Percentiles rank a stretch among this genome's conserved stretches.
Conservation (phyloP, 2,329 filamentous ascomycete species). For the Falciphora oryzae region DNA sequence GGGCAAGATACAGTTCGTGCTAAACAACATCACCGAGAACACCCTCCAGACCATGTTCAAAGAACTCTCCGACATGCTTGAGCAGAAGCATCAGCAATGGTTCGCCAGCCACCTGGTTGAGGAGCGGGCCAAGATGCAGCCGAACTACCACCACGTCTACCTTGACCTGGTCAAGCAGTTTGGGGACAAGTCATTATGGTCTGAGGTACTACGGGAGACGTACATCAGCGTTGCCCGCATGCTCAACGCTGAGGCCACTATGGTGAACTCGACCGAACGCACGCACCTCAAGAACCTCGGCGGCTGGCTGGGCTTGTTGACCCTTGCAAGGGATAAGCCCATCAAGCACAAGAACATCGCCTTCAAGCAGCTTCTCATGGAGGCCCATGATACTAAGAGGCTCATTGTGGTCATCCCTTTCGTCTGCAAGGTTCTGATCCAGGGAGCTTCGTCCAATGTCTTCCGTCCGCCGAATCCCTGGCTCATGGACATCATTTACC, state of each 20-base stretch:
- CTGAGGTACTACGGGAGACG: slow-evolving; percentile 87
- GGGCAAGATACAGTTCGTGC: slow-evolving; percentile 88
- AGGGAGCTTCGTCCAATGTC: slow-evolving; percentile 77
- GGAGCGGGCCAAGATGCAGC: slow-evolving; percentile 92
- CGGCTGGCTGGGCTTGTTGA: slow-evolving; percentile 88
- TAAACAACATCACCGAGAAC: slow-evolving; percentile 92
- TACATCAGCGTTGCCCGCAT: slow-evolving; percentile 80
- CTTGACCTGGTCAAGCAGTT: slow-evolving; percentile 83
- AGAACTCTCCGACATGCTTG: slow-evolving; percentile 73
- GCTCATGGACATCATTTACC: slow-evolving; percentile 90
- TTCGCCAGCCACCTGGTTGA: slow-evolving; percentile 94
- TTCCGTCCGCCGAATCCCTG: slow-evolving; percentile 96
- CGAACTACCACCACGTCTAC: slow-evolving; percentile 93
- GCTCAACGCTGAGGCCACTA: slow-evolving; percentile 82
- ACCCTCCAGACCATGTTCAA: slow-evolving; percentile 80
- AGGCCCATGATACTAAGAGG: slow-evolving; percentile 88
- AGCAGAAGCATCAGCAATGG: slow-evolving; percentile 85
- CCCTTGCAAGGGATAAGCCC: slow-evolving; percentile 86
- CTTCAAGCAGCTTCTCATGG: slow-evolving; percentile 90
- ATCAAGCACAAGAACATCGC: slow-evolving; percentile 96
- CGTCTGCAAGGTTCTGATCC: slow-evolving; percentile 89
- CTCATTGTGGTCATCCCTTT: slow-evolving; percentile 92
- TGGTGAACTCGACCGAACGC: slow-evolving; percentile 79
- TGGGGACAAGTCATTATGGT: slow-evolving; percentile 71
- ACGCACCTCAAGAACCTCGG: slow-evolving; percentile 89